phyloP scores from a whole-genome alignment of 2,329 filamentous ascomycete genomes.

The Apiospora aurea region DNA sequence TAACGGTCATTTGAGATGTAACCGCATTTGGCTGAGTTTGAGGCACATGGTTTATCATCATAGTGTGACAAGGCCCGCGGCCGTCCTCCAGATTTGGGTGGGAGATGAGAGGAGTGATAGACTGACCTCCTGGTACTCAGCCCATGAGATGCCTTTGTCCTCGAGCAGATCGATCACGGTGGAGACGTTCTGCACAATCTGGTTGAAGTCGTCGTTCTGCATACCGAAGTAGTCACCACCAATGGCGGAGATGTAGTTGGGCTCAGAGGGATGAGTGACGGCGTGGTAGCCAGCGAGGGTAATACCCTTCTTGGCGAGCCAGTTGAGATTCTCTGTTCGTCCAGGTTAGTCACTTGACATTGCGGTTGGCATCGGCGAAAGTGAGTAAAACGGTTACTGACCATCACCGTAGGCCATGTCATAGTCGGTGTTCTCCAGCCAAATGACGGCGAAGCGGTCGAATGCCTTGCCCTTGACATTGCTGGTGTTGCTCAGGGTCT shows the following conservation, averaged over 20 bases:
- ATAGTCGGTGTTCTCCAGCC: slow-evolving; percentile 80
- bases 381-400: slow-evolving; percentile 46
- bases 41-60: slow-evolving; percentile 46
- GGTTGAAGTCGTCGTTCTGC: slow-evolving; percentile 70
- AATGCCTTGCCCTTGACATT: slow-evolving; percentile 75
- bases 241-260: slow-evolving; percentile 75
- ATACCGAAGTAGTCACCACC: slow-evolving; percentile 79
- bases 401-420: slow-evolving; percentile 68
- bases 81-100: neutral
- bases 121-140: slow-evolving; percentile 70
- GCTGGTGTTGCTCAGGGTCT: slow-evolving; percentile 66
- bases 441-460: slow-evolving; percentile 75
- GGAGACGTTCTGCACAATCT: slow-evolving; percentile 66
- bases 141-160: slow-evolving; percentile 70
- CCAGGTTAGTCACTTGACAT: slow-evolving; percentile 25
- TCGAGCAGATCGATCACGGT: slow-evolving; percentile 75
- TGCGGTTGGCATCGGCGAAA: neutral
- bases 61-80: neutral
- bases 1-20: neutral
- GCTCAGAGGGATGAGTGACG: slow-evolving; percentile 76
- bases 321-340: slow-evolving; percentile 57
- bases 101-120: neutral
- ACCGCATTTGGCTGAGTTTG: neutral
- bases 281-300: slow-evolving; percentile 65
- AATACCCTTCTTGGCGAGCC: slow-evolving; percentile 67